Base-by-base conservation (phyloP, 2,329 filamentous ascomycete species). In the Cladobotryum mycophilum region DNA sequence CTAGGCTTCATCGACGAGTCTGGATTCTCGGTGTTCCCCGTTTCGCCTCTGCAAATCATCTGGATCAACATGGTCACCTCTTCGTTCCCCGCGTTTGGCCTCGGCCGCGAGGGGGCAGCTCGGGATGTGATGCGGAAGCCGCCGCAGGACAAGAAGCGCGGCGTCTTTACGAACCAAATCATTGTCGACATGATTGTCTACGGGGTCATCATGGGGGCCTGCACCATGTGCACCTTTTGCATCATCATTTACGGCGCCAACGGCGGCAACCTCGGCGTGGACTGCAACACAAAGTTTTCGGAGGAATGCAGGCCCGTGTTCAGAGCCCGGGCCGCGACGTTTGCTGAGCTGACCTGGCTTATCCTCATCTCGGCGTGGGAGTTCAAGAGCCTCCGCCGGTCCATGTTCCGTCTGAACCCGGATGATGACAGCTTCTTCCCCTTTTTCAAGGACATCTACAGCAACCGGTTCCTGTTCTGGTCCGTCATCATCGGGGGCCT, bases 61-160 rank as follows among this genome's bases (percentile, higher is more conserved):
- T 96, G 89, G 89, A 89, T 96, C 66, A 95, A 95, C 68, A 92
- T 95, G 86, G 80, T 93, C 49, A 96, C 90, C 0, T 92, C 88
- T 38, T 88, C 85, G 1, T 82, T 93, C 66, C 89, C 89, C 1
- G 90, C 91, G 52, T 93, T 96, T 72, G 90, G 89, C 41, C 80
- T 96, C 1, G 89, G 89, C 17, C 85, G 89, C 58, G 89, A 95
- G 67, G 72, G 77, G 41, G 88, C 88, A 0, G 81, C 84, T 0
- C 77, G 80, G 2, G 86, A 92, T 62, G 84, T 95, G 54, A 89
- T 95, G 80, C 73, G 78, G 55, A 84, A 89, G 47, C 88, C 88
- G 7, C 90, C 90, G 0, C 88, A 92, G 56, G 78, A 85, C 67
- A 76, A 76, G 66, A 70, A 66, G 57, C 72, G 76, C 25, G 86